Evolutionary conservation across 768 basidiomycete species (phyloP).

Genomic region (Mycena haematopus): DNA sequence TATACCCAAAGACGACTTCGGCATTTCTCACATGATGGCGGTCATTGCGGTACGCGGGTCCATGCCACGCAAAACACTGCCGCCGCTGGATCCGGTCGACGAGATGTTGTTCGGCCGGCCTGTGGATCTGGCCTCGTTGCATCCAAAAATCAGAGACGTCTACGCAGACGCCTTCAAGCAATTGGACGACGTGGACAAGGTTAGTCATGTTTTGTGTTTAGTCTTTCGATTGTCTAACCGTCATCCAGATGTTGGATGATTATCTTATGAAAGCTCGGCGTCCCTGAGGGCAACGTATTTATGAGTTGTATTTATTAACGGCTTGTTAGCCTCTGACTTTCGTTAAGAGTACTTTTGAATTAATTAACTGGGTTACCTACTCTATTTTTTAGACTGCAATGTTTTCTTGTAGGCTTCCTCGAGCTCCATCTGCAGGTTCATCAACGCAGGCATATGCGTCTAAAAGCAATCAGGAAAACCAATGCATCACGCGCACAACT

Average conservation of each 20-base stretch:
- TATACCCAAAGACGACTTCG: constrained; percentile 84
- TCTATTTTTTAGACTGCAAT: constrained; percentile 73
- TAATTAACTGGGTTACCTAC: constrained; percentile 8
- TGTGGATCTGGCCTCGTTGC: constrained; percentile 65
- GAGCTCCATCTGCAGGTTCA: constrained; percentile 87
- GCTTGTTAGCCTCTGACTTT: constrained; percentile 4
- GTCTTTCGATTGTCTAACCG: neutral
- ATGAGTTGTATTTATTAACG: constrained; percentile 17
- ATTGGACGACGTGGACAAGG: constrained; percentile 84
- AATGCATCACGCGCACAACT: constrained; percentile 8
- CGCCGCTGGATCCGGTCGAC: constrained; percentile 66
- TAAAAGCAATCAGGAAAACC: constrained; percentile 36
- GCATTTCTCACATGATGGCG: constrained; percentile 85
- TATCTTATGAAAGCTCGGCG: constrained; percentile 19
- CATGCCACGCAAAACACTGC: constrained; percentile 39
- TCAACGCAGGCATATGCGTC: constrained; percentile 84
- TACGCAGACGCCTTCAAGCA: constrained; percentile 75
- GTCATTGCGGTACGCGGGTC: constrained; percentile 75
- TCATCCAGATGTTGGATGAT: constrained; percentile 18
- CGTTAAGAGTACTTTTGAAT: constrained; percentile 9
- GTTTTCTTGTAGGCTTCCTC: constrained; percentile 87
- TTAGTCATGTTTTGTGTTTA: constrained; percentile 31
- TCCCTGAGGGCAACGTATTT: constrained; percentile 12
- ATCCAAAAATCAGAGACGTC: constrained; percentile 74
- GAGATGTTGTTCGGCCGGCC: constrained; percentile 74